phyloP scores from a whole-genome alignment of 345 rosid species.

The Populus alba region DNA sequence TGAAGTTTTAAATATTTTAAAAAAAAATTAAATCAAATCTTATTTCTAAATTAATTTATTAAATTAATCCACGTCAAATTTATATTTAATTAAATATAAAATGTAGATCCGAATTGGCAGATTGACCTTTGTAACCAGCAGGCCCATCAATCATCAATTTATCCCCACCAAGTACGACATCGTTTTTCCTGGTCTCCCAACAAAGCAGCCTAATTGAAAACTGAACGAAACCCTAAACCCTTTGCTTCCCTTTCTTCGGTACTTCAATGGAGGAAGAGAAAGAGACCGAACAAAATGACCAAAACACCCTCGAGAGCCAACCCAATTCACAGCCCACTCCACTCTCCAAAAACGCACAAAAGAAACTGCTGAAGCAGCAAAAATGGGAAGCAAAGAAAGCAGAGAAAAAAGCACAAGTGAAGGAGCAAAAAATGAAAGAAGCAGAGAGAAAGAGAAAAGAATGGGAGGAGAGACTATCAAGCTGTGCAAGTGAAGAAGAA shows the following conservation, averaged over 20 bases:
- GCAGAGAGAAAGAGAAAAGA: constrained; percentile 58
- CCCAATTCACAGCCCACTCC: constrained; percentile 13
- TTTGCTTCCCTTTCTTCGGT: not conserved
- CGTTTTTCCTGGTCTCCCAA: not conserved
- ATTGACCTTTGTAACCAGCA: no score
- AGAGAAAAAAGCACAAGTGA: constrained; percentile 76
- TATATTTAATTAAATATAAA: no score
- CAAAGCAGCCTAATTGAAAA: not conserved
- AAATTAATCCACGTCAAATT: no score
- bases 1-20: no score
- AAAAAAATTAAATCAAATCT: not conserved
- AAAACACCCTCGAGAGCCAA: constrained; percentile 13
- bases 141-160: no score
- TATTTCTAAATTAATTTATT: no score
- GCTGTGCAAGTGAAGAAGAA: not conserved
- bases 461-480: constrained; percentile 56
- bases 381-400: constrained; percentile 75
- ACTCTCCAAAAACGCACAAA: constrained; percentile 74
- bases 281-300: constrained; percentile 13
- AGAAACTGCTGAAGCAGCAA: constrained; percentile 76
- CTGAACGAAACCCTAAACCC: not conserved
- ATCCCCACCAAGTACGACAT: not conserved
- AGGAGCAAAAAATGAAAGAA: constrained; percentile 66
- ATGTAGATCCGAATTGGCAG: no score
- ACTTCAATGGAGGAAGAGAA: not conserved